A percentile compares a stretch with the other conserved stretches of the same genome.
phyloP scores from a whole-genome alignment of 495 filamentous ascomycete species.

The Platismatia glauca region DNA sequence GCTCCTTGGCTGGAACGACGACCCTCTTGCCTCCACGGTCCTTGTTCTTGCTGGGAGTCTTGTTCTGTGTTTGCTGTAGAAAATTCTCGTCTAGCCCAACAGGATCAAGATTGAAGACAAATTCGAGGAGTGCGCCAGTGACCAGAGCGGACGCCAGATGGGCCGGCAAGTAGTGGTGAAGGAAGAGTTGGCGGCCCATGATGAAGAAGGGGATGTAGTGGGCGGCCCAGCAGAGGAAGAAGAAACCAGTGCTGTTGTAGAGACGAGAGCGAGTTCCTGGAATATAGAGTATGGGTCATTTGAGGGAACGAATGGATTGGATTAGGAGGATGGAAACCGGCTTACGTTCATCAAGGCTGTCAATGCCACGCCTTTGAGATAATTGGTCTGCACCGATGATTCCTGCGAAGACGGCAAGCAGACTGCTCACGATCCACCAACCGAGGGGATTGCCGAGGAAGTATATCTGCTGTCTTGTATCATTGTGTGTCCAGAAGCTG shows the following conservation, averaged over 20 bases:
- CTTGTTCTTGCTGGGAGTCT: conserved; percentile 35
- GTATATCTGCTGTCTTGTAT: conserved; percentile 94
- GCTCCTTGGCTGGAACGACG: conserved; percentile 65
- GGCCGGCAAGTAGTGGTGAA: conserved; percentile 74
- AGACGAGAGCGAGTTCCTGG: conserved; percentile 80
- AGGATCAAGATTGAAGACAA: conserved; percentile 87
- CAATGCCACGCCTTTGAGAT: conserved; percentile 80
- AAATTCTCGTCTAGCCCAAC: conserved; percentile 39
- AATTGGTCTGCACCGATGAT: conserved; percentile 90
- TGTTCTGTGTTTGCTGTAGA: conserved; percentile 30
- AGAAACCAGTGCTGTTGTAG: conserved; percentile 97
- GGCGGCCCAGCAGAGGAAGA: conserved; percentile 81
- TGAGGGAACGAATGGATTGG: neutral
- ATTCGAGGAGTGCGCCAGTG: conserved; percentile 91
- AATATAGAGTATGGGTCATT: neutral
- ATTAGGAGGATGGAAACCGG: conserved; percentile 20
- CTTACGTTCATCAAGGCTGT: conserved; percentile 90
- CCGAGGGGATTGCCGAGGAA: conserved; percentile 95
- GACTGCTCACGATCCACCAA: conserved; percentile 91
- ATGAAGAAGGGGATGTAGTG: conserved; percentile 69
- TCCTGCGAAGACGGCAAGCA: conserved; percentile 87
- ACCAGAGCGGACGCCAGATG: conserved; percentile 90
- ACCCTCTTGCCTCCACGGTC: conserved; percentile 33
- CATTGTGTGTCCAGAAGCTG: conserved; percentile 98
- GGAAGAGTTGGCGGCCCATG: conserved; percentile 67